Evolutionary conservation across 1,284 basidiomycete genomes (phyloP), one percentile per base, ranked within the genome.

Genomic region (Trametes hirsuta): DNA sequence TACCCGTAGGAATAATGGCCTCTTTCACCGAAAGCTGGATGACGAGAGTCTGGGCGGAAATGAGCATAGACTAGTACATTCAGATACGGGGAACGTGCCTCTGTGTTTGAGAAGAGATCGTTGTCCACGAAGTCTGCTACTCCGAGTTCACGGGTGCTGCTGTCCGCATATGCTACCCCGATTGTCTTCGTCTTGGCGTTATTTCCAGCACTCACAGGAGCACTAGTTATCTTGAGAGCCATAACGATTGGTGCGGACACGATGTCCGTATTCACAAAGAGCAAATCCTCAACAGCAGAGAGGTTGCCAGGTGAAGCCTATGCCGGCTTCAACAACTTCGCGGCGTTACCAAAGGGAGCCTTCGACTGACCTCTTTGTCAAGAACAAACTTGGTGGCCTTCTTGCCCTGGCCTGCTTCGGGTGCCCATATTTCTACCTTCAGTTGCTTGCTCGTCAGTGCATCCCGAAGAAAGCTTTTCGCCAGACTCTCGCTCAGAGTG

Each of bases 1-100:
- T 90, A n/a, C 88, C 87, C 0, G 84, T 84, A 0, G 87, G 81
- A 39, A 91, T 79, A 59, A 91, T 82, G 35, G 94, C 95, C 75
- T 99, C 97, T 74, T 99, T 99, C 46, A 96, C 94, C 2, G 94
- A 96, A 1, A 99, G 85, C 74, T 99, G 97, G 62, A 99, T 98
- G 48, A 98, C 80, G 14, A 99, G 84, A 3, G 94, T 96, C 93
- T 97, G 63, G 12, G 51, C 47, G 44, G 47, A 60, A 34, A 47
- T 39, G 37, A 53, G 51, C 22, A 37, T 39, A 15, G 57, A 12
- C 3, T 34, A 12, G 40, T 14, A 18, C 22, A 21, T 22, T 30
- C 11, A 18, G n/a, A 14, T 6, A 14, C 47, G 11, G 37, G 34
- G 37, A 12, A 61, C 76, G 48, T 58, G 95, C 95, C 81, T 99